Evolutionary conservation across 192 early-diverging fungal species (phyloP).

Genomic region (Coemansia sp.): DNA sequence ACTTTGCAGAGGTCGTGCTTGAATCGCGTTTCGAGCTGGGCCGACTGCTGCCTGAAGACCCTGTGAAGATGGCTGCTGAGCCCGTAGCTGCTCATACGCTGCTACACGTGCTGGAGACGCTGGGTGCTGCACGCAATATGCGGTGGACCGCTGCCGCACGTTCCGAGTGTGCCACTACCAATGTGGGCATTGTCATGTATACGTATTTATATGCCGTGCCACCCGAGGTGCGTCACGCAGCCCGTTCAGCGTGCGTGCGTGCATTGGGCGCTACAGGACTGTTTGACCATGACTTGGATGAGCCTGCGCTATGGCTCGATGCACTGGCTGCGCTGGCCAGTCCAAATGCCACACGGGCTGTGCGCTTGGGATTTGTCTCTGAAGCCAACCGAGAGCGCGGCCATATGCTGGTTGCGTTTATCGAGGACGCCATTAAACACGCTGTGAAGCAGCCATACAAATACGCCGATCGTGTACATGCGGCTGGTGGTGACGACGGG

Average conservation of each 20-base stretch:
- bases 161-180: conserved; percentile 9
- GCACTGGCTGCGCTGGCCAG: conserved; percentile 37
- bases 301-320: conserved; percentile 46
- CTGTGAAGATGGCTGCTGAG: conserved; percentile 7
- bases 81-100: conserved; percentile 35
- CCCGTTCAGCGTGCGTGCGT: conserved; percentile 15
- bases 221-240: conserved; percentile 34
- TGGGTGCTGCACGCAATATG: conserved; percentile 19
- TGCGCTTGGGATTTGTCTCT: conserved; percentile 10
- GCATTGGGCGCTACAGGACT: conserved; percentile 33
- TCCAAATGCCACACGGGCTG: conserved; percentile 25
- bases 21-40: conserved; percentile 48
- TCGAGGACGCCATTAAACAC: conserved; percentile 32
- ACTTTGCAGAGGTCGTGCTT: conserved; percentile 32
- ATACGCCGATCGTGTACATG: conserved; percentile 41
- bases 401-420: conserved; percentile 22
- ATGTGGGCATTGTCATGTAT: conserved; percentile 24
- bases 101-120: conserved; percentile 24
- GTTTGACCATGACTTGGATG: conserved; percentile 39
- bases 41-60: conserved; percentile 23
- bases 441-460: conserved; percentile 42
- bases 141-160: conserved; percentile 24
- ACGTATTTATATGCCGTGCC: conserved; percentile 28
- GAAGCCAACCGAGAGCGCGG: conserved; percentile 11
- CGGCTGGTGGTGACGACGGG: not conserved